Evolutionary conservation across 1,139 yeast species (phyloP), one percentile per base, ranked within the genome.

Genomic region (Groenewaldozyma auringiensis): DNA sequence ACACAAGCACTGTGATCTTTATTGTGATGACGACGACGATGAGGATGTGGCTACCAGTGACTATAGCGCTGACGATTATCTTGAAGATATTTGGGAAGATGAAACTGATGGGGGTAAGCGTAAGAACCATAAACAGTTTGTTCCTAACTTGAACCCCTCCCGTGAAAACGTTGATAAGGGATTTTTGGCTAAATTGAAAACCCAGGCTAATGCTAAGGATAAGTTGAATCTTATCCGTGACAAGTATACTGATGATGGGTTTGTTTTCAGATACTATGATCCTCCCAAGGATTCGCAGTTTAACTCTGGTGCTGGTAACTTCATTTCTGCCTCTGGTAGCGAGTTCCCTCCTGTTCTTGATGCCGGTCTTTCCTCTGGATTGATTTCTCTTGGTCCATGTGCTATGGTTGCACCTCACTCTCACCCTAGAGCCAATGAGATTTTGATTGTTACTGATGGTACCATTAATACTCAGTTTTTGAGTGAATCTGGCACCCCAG

Each of bases 311-410:
- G 54, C 53, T 34, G 60, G 60, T 3, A 43, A 41, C 18, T 47
- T 54, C 8, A 50, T 53, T 11, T 32, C 49, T n/a, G 57, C 58
- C 1, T 47, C 47, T 27, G 54, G 58, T 11, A 45, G 43, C 4
- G 45, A 49, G 18, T 57, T 56, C 44, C 58, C 61, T 3, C 59
- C 61, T 3, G 39, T 47, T 3, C 50, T 36, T 37, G 58, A 50
- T 9, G 42, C 48, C 2, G 57, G 57, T 2, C 40, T 57, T 17
- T 48, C 55, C 4, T 34, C 53, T 44, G 47, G 57, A 2, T 16
- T 52, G 11, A 46, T 50, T 38, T 45, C 45, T 16, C 44, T 57
- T 20, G 54, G 47, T 2, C 56, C 60, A 1, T 57, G 61, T 41
- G 55, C 54, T 6, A 20, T 56, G 18, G 53, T 54, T 16, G 52